Evolutionary conservation across 768 basidiomycete genomes (phyloP).

Genomic region (Mycena sanguinolenta): DNA sequence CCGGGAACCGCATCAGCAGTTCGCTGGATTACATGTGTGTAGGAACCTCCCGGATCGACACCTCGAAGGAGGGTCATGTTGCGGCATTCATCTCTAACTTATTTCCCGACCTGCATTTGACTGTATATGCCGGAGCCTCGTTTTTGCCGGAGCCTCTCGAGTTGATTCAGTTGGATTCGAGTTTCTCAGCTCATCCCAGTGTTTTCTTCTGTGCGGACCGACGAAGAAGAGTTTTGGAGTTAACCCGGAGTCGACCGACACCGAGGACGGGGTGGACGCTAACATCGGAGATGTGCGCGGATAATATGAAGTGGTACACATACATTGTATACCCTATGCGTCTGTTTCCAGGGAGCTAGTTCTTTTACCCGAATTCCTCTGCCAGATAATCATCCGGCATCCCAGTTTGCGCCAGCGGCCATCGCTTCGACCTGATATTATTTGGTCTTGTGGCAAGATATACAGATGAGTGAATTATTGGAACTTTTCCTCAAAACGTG

Average conservation of each 20-base stretch:
- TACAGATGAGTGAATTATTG: constrained; percentile 36
- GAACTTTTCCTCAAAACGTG: constrained; percentile 72
- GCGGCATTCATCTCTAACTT: constrained; percentile 31
- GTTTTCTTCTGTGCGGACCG: not conserved
- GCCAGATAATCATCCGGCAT: too few relatives aligned
- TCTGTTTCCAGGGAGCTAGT: too few relatives aligned
- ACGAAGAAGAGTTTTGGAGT: constrained; percentile 1
- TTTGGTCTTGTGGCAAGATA: too few relatives aligned
- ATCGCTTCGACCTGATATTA: too few relatives aligned
- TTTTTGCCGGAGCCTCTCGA: not conserved
- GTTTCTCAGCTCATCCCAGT: not conserved
- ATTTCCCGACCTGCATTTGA: constrained; percentile 9
- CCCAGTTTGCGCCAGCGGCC: too few relatives aligned
- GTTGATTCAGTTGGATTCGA: not conserved
- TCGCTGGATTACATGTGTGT: constrained; percentile 1
- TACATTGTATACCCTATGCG: too few relatives aligned
- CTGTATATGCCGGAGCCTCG: not conserved
- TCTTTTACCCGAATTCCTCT: too few relatives aligned
- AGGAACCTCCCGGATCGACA: constrained; percentile 15
- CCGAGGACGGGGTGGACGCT: too few relatives aligned
- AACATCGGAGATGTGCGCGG: too few relatives aligned
- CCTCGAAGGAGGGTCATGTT: not conserved
- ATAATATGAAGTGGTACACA: too few relatives aligned
- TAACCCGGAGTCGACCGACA: not conserved
- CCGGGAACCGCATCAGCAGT: not conserved